Evolutionary conservation across 169 alveolate species (phyloP), one percentile per base, ranked within the genome.

Genomic region (Plasmodium knowlesi): DNA sequence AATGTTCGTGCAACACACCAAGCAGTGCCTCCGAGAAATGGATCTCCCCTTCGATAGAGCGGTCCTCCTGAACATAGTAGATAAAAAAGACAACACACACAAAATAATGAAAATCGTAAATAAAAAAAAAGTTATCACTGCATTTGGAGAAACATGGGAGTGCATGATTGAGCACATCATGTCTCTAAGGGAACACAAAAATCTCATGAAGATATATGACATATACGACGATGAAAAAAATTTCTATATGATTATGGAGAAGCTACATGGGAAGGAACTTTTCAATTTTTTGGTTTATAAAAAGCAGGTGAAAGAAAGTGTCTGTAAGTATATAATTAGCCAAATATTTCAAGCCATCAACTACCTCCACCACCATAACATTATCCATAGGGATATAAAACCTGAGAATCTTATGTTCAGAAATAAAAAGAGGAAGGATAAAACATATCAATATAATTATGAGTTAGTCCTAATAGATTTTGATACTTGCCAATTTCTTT

Each of bases 181-280:
- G 61, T 96, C 96, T 34, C 72, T 98, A 88, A 96, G 96, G 12
- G 95, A 95, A 10, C 98, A 95, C 82, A 97, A 98, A 28, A 96
- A 97, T 83, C 32, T 96, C 14, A 96, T 98, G 98, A 89, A 94
- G 73, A 92, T 98, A 37, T 96, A 96, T 78, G 98, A 97, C 78
- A 97, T 98, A 67, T 96, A 96, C 92, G 99, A 98, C 92, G 97
- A 96, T n/a, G 97, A 95, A 16, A 93, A 97, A 28, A 83, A 95
- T 41, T 98, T 96, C 84, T 96, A 97, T 57, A 86, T 98, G 39
- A 98, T 97, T 12, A 96, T 96, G 93, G 99, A 98, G 94, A 96
- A 97, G 92, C 93, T 98, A 71, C 96, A 94, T 80, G 99, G 99
- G 4, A 98, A 98, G 6, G 99, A 98, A 79, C 96, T 98, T 6